Evolutionary conservation across 1,284 basidiomycete genomes (phyloP), one percentile per base, ranked within the genome.

Genomic region (Laetiporus sulphureus): DNA sequence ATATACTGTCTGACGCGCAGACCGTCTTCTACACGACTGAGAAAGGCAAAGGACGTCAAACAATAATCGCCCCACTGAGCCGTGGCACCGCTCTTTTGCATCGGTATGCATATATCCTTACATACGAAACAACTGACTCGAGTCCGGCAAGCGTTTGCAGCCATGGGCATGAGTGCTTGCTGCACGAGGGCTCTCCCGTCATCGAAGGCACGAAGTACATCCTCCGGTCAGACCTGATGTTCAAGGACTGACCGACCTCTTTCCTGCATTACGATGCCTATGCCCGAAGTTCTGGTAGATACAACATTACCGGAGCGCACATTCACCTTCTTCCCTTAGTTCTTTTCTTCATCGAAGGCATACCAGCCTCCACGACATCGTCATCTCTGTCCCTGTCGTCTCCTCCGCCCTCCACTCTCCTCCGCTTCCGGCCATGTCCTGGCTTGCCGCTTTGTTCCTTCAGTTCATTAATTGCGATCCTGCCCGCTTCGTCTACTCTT

Each of bases 361-460:
- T 77, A 7, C 84, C 88, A 38, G 84, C 88, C 62, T 91, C 87
- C 7, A 88, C 75, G 16, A 79, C 71, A 63, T 94, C 91, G 58
- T 95, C 91, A 53, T 93, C 91, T 47, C 88, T 69, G 63, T 92
- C 91, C 54, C 74, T 73, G 47, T 89, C 80, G 56, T 91, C 90
- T 7, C 71, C 71, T 13, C 69, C 66, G 7, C 65, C 58, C 29
- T 64, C 68, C 27, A 70, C 67, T 41, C 72, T 66, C 52, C 72
- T 69, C 41, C 81, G 68, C 58, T 76, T 85, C 45, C 72, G 68
- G n/a, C 73, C 72, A 42, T 69, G 67, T 19, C 71, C 66, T 45
- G 72, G 57, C 32, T 72, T 74, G 55, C 62, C 59, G 41, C 70
- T 68, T 60, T 80, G 73, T 58, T 87, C 75, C 58, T 83, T 87